These are phyloP conservation scores for Trametes sp. DNA, from an alignment of 1,284 basidiomycete species.

Conservation along the genomic window DNA sequence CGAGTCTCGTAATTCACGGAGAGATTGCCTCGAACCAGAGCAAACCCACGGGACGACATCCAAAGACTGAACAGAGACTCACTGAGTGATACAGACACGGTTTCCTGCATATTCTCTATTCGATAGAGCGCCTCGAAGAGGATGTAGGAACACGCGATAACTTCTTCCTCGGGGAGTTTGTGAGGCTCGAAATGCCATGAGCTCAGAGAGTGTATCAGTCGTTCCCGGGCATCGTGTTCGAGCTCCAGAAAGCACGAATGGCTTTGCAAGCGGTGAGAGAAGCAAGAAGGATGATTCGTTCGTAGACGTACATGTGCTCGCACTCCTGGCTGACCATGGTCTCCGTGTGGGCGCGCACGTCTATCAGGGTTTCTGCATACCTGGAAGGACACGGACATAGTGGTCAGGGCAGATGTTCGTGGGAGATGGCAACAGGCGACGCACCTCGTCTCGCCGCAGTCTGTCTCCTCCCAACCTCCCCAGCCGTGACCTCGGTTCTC, in stretches of 20 bases:
- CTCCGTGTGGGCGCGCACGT: constrained; percentile 83
- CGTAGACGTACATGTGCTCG: constrained; percentile 51
- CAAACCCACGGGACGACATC: constrained; percentile 1
- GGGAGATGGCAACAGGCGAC: constrained; percentile 40
- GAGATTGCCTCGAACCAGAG: too few relatives aligned
- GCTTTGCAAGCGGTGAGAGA: constrained; percentile 37
- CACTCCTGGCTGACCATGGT: constrained; percentile 70
- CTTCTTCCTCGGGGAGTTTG: constrained; percentile 78
- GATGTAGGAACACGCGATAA: constrained; percentile 81
- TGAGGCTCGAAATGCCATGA: constrained; percentile 91
- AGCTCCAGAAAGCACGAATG: constrained; percentile 41
- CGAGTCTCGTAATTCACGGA: too few relatives aligned
- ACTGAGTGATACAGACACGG: constrained; percentile 72
- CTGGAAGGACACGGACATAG: constrained; percentile 39
- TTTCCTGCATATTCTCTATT: constrained; percentile 77
- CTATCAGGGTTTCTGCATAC: constrained; percentile 81
- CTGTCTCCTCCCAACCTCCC: constrained; percentile 66
- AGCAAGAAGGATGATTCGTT: constrained; percentile 37
- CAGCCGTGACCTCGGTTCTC: constrained; percentile 74
- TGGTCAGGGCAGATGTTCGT: constrained; percentile 9
- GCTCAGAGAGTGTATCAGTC: constrained; percentile 72
- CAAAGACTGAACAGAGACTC: constrained; percentile 44
- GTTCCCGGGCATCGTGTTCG: constrained; percentile 48
- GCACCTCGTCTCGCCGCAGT: constrained; percentile 65
- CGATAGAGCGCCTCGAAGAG: constrained; percentile 79